phyloP scores from a whole-genome alignment of 2,329 filamentous ascomycete species.

The Pseudogymnoascus sp. region DNA sequence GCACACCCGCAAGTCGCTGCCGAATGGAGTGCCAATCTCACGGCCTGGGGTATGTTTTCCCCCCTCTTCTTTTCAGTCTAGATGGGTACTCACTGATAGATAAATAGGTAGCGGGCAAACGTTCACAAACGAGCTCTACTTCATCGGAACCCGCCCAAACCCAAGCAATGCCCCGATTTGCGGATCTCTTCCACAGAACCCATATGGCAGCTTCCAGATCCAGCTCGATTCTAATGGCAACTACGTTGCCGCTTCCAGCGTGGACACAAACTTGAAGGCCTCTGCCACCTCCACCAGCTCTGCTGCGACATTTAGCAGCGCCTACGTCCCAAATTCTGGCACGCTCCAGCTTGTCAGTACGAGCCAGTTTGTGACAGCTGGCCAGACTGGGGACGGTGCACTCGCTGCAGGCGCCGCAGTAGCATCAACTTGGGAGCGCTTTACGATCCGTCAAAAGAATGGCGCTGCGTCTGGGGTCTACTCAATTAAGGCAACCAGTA shows the following conservation, averaged over 20 bases:
- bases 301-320: conserved; percentile 17
- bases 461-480: conserved; percentile 18
- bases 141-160: conserved; percentile 23
- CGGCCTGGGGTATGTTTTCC: conserved; percentile 19
- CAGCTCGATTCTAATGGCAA: conserved; percentile 15
- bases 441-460: conserved; percentile 20
- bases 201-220: conserved; percentile 21
- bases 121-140: conserved; percentile 22
- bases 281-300: conserved; percentile 12
- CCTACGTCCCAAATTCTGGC: conserved; percentile 20
- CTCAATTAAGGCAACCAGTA: conserved; percentile 22
- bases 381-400: conserved; percentile 16
- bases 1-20: conserved; percentile 20
- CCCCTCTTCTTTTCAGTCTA: background rate
- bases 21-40: conserved; percentile 20
- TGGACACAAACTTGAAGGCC: conserved; percentile 17
- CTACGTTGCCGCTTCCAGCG: conserved; percentile 17
- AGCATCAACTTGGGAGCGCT: conserved; percentile 20
- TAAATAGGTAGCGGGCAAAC: conserved; percentile 20
- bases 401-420: conserved; percentile 16
- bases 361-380: conserved; percentile 19
- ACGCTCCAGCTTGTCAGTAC: conserved; percentile 12
- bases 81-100: background rate
- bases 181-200: conserved; percentile 20
- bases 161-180: conserved; percentile 20